Conservation (phyloP, 2,329 filamentous ascomycete species). For the Lizonia empirigonia region DNA sequence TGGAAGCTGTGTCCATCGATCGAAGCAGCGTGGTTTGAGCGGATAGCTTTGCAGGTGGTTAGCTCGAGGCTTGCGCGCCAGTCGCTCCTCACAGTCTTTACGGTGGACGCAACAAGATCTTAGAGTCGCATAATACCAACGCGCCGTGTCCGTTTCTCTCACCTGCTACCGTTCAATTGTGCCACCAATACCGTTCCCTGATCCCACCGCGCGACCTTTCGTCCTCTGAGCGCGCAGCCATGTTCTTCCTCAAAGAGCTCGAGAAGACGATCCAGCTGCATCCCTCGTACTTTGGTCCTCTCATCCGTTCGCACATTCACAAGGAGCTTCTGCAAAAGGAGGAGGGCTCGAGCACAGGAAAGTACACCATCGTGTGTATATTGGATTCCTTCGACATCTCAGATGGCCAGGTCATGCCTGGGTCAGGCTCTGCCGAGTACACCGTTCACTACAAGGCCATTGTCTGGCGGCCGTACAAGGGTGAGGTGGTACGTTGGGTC, state of each 20-base stretch:
- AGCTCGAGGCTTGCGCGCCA: slow-evolving; percentile 28
- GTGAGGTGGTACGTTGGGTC: slow-evolving; percentile 79
- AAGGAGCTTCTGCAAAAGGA: slow-evolving; percentile 90
- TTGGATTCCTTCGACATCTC: slow-evolving; percentile 97
- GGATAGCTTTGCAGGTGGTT: slow-evolving; percentile 38
- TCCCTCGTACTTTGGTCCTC: slow-evolving; percentile 93
- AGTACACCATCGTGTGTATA: slow-evolving; percentile 97
- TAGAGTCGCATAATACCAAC: slow-evolving; percentile 34
- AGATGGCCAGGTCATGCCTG: slow-evolving; percentile 88
- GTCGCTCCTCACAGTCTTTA: slow-evolving; percentile 27
- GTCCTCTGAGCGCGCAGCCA: slow-evolving; percentile 51
- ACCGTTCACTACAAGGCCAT: slow-evolving; percentile 94
- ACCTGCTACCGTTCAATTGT: slow-evolving; percentile 19
- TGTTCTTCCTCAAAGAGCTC: slow-evolving; percentile 99
- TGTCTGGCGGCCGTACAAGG: slow-evolving; percentile 97
- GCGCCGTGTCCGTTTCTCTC: slow-evolving; percentile 17
- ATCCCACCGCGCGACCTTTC: slow-evolving; percentile 13
- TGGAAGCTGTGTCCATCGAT: slow-evolving; percentile 36
- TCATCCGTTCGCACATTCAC: slow-evolving; percentile 89
- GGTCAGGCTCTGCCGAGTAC: slow-evolving; percentile 91
- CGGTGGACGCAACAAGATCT: slow-evolving; percentile 31
- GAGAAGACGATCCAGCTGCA: slow-evolving; percentile 94
- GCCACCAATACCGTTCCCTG: slow-evolving; percentile 20
- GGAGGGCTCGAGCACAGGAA: slow-evolving; percentile 92
- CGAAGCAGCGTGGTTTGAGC: slow-evolving; percentile 23